Conservation (phyloP, 2,329 filamentous ascomycete species). For the Colletotrichum sansevieriae region DNA sequence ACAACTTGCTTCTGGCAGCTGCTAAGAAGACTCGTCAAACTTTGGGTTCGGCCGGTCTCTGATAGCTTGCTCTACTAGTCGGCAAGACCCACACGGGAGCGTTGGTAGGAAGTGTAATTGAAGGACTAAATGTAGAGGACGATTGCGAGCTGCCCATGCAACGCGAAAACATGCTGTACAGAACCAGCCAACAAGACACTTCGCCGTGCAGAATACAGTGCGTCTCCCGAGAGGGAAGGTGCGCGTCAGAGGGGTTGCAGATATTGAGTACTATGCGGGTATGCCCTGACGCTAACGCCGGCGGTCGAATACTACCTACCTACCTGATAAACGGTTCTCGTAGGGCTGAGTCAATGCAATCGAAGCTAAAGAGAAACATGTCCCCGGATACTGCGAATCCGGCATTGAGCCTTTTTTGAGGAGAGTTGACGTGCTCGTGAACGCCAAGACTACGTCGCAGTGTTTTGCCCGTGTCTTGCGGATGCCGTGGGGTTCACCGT, state of each 20-base stretch:
- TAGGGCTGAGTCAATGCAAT: conserved; percentile 2
- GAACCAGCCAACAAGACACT: background rate
- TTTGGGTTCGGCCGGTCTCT: too few relatives aligned
- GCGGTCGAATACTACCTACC: conserved; percentile 2
- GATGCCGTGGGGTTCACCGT: too few relatives aligned
- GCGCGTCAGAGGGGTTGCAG: conserved; percentile 4
- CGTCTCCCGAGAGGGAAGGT: conserved; percentile 16
- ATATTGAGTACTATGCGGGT: background rate
- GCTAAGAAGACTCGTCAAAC: too few relatives aligned
- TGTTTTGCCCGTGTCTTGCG: too few relatives aligned
- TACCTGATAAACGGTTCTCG: background rate
- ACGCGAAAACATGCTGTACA: background rate
- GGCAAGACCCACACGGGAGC: too few relatives aligned
- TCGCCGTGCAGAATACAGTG: background rate
- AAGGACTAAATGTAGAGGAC: background rate
- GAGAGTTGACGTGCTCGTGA: background rate
- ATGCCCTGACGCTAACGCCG: background rate
- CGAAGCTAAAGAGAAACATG: background rate
- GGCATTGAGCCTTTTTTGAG: background rate
- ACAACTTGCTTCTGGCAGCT: too few relatives aligned
- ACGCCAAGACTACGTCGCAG: background rate
- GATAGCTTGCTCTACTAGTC: too few relatives aligned
- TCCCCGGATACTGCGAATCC: background rate
- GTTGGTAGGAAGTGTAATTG: background rate
- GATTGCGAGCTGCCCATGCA: too few relatives aligned